phyloP scores from a whole-genome alignment of 2,329 filamentous ascomycete genomes.

The Hypoxylon sp. region DNA sequence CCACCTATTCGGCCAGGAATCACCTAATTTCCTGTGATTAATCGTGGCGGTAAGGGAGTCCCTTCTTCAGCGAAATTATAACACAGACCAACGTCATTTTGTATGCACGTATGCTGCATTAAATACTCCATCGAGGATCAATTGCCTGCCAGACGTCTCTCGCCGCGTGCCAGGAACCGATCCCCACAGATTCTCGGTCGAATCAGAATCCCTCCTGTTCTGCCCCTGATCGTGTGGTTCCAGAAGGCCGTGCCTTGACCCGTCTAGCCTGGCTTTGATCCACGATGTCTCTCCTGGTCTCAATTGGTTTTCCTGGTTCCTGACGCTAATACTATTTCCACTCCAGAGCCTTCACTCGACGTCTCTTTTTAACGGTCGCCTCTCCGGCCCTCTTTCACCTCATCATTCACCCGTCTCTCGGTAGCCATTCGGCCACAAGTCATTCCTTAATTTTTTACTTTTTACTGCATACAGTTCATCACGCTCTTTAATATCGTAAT shows the following conservation, averaged over 20 bases:
- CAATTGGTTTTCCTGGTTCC: conserved; percentile 46
- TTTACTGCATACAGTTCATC: conserved; percentile 60
- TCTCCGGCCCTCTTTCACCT: conserved; percentile 60
- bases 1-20: conserved; percentile 65
- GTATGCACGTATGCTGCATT: conserved; percentile 46
- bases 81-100: conserved; percentile 47
- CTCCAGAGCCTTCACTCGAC: conserved; percentile 57
- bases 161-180: conserved; percentile 49
- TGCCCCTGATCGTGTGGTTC: conserved; percentile 49
- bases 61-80: conserved; percentile 49
- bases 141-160: conserved; percentile 47
- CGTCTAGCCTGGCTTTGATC: conserved; percentile 42
- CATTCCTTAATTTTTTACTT: conserved; percentile 70
- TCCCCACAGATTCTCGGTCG: conserved; percentile 48
- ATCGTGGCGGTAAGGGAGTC: conserved; percentile 68
- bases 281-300: conserved; percentile 42
- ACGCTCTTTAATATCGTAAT: conserved; percentile 74
- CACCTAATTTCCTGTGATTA: conserved; percentile 64
- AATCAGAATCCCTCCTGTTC: conserved; percentile 47
- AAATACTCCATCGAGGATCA: conserved; percentile 47
- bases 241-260: conserved; percentile 48
- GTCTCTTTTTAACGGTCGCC: conserved; percentile 63
- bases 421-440: conserved; percentile 66
- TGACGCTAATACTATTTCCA: conserved; percentile 48
- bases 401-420: conserved; percentile 59